Percentiles rank a stretch among this genome's conserved stretches.
These are phyloP conservation scores for Coemansia sp. DNA, from an alignment of 192 early-diverging fungal genomes.

Conservation along the genomic window DNA sequence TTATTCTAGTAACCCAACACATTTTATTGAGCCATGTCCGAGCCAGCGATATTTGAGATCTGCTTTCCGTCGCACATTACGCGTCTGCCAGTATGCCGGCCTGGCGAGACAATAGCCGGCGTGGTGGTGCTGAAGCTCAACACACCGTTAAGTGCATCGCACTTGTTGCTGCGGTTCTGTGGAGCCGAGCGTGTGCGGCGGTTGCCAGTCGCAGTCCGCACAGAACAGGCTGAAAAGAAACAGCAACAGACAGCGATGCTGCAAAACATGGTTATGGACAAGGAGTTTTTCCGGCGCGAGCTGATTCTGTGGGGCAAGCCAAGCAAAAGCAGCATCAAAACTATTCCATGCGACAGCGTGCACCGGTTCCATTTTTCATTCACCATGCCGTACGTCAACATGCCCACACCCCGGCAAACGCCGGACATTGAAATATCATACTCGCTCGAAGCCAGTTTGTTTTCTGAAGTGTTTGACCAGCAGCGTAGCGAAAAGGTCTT, in stretches of 20 bases:
- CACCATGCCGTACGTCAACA: slow-evolving; percentile 56
- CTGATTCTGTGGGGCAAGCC: slow-evolving; percentile 51
- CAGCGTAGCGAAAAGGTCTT: slow-evolving; percentile 31
- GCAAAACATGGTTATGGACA: slow-evolving; percentile 53
- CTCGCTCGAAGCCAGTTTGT: slow-evolving; percentile 46
- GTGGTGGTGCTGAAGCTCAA: slow-evolving; percentile 53
- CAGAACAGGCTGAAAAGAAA: slow-evolving; percentile 24
- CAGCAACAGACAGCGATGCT: slow-evolving; percentile 44
- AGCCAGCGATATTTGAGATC: slow-evolving; percentile 50
- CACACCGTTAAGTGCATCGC: slow-evolving; percentile 41
- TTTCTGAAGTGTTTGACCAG: slow-evolving; percentile 33
- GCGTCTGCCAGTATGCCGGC: slow-evolving; percentile 43
- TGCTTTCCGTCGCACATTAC: slow-evolving; percentile 55
- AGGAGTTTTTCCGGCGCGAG: slow-evolving; percentile 54
- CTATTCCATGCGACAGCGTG: slow-evolving; percentile 30
- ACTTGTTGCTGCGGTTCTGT: slow-evolving; percentile 44
- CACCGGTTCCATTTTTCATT: slow-evolving; percentile 56
- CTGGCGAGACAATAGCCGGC: slow-evolving; percentile 50
- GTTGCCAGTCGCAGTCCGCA: slow-evolving; percentile 37
- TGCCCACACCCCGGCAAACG: slow-evolving; percentile 53
- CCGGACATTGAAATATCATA: slow-evolving; percentile 54
- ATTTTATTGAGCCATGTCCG: slow-evolving; percentile 24
- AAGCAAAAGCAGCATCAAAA: slow-evolving; percentile 21
- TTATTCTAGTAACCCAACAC: not conserved
- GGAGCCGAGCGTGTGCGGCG: slow-evolving; percentile 53